A percentile compares a stretch with the other conserved stretches of the same genome.
Conservation (phyloP, 495 filamentous ascomycete species). For the Parathielavia hyrcaniae region DNA sequence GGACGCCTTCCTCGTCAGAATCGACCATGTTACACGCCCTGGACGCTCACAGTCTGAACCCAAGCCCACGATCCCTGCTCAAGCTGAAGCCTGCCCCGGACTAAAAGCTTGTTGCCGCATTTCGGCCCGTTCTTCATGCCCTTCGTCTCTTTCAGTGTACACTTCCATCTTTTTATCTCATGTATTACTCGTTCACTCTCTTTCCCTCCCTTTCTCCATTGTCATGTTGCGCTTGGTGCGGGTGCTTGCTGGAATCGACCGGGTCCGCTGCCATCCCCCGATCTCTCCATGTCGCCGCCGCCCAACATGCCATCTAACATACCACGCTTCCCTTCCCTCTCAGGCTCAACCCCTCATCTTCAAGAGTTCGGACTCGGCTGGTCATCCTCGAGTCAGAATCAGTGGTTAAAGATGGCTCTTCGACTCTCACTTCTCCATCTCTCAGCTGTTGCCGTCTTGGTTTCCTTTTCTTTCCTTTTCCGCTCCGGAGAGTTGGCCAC, state of each 20-base stretch:
- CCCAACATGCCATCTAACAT: conserved; percentile 28
- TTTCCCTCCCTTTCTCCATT: conserved; percentile 3
- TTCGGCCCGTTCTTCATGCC: conserved; percentile 2
- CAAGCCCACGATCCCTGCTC: not conserved
- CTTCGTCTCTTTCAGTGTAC: conserved; percentile 14
- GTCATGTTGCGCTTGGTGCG: conserved; percentile 6
- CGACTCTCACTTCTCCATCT: conserved; percentile 24
- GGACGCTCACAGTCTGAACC: conserved; percentile 22
- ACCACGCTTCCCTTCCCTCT: conserved; percentile 25
- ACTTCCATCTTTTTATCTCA: conserved; percentile 4
- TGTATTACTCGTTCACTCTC: not conserved
- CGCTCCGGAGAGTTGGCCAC: conserved; percentile 20
- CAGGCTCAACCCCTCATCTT: conserved; percentile 18
- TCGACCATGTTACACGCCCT: conserved; percentile 28
- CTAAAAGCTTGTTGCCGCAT: conserved; percentile 20
- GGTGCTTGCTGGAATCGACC: conserved; percentile 17
- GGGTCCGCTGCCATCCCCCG: conserved; percentile 16
- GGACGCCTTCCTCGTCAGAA: conserved; percentile 15
- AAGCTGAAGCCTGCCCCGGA: not conserved
- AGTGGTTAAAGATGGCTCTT: conserved; percentile 25
- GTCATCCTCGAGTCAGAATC: conserved; percentile 21
- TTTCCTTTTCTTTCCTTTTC: conserved; percentile 26
- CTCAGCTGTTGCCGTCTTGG: conserved; percentile 20
- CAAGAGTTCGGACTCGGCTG: conserved; percentile 18
- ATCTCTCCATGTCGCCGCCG: not conserved